phyloP scores from a whole-genome alignment of 176 grass and related monocot genomes.

The Saccharum officinarum region DNA sequence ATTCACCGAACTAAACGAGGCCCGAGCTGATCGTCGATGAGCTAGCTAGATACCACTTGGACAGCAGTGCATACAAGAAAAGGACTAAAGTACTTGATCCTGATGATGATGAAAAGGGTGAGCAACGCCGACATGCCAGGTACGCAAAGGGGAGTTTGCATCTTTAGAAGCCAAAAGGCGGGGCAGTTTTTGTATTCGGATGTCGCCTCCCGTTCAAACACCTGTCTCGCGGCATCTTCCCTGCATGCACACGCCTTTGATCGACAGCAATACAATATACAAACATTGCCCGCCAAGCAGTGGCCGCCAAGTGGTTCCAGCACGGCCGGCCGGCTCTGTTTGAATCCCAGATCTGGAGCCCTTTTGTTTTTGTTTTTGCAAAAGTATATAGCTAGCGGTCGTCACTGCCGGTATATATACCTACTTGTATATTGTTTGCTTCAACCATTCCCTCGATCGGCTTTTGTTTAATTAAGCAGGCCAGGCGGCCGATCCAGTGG shows the following conservation, averaged over 20 bases:
- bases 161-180: constrained; percentile 31
- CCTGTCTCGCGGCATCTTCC: constrained; percentile 48
- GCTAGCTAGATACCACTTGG: constrained; percentile 26
- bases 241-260: constrained; percentile 33
- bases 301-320: constrained; percentile 34
- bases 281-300: not conserved
- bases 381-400: not conserved
- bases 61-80: not conserved
- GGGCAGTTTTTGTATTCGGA: constrained; percentile 38
- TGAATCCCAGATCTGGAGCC: constrained; percentile 51
- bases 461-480: constrained; percentile 15
- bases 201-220: constrained; percentile 42
- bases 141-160: constrained; percentile 29
- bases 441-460: constrained; percentile 10
- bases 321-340: constrained; percentile 23
- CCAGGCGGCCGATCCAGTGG: not conserved
- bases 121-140: constrained; percentile 31
- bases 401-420: not conserved
- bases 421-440: constrained; percentile 20
- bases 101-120: not conserved
- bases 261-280: constrained; percentile 4
- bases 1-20: too few species aligned
- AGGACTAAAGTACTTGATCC: not conserved
- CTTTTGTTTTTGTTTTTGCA: not conserved
- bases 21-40: not conserved